Evolutionary conservation across 2,329 filamentous ascomycete genomes (phyloP).

Genomic region (Sporothrix brasiliensis): DNA sequence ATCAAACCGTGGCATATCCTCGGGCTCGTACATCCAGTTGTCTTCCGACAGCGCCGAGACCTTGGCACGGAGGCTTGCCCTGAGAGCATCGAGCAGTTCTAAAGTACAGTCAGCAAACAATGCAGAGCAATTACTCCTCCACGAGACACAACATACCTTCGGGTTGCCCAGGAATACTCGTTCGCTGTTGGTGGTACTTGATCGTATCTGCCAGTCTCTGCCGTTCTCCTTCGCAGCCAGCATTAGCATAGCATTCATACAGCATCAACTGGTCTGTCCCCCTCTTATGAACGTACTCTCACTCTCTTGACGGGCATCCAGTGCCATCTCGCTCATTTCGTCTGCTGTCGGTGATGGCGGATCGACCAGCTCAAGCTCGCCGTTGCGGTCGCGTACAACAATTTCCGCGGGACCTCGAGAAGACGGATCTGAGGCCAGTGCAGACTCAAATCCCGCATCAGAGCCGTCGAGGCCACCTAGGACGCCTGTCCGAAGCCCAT

Average conservation of each 20-base stretch:
- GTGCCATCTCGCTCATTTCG: conserved; percentile 57
- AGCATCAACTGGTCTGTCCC: background rate
- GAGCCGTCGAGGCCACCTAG: background rate
- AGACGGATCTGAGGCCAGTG: background rate
- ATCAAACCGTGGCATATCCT: conserved; percentile 53
- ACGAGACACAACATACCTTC: conserved; percentile 54
- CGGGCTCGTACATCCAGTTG: conserved; percentile 87
- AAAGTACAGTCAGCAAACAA: background rate
- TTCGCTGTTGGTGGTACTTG: conserved; percentile 61
- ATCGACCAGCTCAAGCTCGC: conserved; percentile 63
- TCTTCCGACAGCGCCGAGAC: conserved; percentile 76
- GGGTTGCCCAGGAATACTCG: conserved; percentile 61
- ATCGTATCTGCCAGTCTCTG: conserved; percentile 64
- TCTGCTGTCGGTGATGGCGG: conserved; percentile 57
- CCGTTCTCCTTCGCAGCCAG: conserved; percentile 53
- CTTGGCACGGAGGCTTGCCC: conserved; percentile 70
- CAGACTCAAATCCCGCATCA: background rate
- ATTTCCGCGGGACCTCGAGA: conserved; percentile 50
- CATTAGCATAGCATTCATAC: background rate
- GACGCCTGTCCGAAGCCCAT: background rate
- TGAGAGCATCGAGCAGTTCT: conserved; percentile 72
- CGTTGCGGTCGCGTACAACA: conserved; percentile 64
- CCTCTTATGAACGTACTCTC: conserved; percentile 49
- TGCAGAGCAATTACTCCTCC: background rate
- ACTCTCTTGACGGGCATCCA: conserved; percentile 61